Percentiles rank a stretch among this genome's conserved stretches.
These are phyloP conservation scores for Shiraia sp. DNA, from an alignment of 2,329 filamentous ascomycete species.

Conservation along the genomic window DNA sequence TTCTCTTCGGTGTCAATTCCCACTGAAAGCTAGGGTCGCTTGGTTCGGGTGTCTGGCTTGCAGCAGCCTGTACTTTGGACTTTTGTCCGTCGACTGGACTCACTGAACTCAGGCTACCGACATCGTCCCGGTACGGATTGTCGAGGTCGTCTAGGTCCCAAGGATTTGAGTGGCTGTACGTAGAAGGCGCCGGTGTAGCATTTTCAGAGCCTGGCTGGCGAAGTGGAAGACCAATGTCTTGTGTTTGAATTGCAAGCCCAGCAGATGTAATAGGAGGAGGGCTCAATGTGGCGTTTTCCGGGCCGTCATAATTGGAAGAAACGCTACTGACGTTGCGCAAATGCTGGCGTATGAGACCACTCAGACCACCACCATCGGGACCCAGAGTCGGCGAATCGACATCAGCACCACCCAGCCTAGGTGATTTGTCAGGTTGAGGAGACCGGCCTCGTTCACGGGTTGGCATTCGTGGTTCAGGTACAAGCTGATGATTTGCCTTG, in stretches of 20 bases:
- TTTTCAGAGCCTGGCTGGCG: constrained; percentile 36
- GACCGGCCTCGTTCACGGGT: constrained; percentile 3
- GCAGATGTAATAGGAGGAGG: constrained; percentile 41
- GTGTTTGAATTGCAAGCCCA: constrained; percentile 40
- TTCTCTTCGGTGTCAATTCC: constrained; percentile 54
- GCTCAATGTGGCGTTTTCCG: constrained; percentile 48
- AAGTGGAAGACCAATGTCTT: constrained; percentile 34
- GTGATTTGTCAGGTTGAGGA: constrained; percentile 12
- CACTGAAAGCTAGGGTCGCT: constrained; percentile 37
- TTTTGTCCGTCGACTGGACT: constrained; percentile 38
- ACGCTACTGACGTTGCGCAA: constrained; percentile 78
- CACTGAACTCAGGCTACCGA: constrained; percentile 40
- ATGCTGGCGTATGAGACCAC: constrained; percentile 82
- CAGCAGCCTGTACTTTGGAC: constrained; percentile 8
- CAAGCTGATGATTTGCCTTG: constrained; percentile 13
- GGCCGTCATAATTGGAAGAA: constrained; percentile 70
- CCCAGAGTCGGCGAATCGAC: constrained; percentile 80
- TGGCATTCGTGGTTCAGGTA: constrained; percentile 3
- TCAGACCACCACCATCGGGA: constrained; percentile 67
- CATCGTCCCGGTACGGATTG: constrained; percentile 43
- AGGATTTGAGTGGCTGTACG: constrained; percentile 57
- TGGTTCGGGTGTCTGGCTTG: constrained; percentile 13
- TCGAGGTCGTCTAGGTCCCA: constrained; percentile 59
- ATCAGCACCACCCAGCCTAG: constrained; percentile 27
- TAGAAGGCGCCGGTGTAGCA: constrained; percentile 52